phyloP scores from a whole-genome alignment of 306 rosid genomes.

The Casuarina equisetifolia region DNA sequence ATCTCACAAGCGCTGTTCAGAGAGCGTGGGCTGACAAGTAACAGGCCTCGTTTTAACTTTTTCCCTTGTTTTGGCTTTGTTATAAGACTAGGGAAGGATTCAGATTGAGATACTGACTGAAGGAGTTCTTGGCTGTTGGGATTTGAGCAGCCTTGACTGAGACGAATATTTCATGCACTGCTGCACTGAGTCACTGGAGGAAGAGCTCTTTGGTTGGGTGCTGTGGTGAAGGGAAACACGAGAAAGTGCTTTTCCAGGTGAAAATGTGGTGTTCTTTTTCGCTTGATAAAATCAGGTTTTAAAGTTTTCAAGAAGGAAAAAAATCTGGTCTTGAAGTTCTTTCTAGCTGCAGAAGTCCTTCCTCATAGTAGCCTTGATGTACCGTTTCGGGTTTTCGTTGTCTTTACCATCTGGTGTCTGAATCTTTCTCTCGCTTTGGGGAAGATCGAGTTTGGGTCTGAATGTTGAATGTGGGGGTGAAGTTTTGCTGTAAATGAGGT shows the following conservation, averaged over 20 bases:
- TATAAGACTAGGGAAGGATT: too few relatives aligned
- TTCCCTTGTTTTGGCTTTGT: too few relatives aligned
- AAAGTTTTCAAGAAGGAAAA: too few relatives aligned
- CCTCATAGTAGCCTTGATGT: neutral
- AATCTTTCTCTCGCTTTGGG: neutral
- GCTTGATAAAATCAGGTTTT: neutral
- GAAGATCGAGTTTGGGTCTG: neutral
- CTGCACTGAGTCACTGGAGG: too few relatives aligned
- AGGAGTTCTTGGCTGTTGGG: too few relatives aligned
- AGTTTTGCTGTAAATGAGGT: neutral
- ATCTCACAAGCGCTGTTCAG: neutral
- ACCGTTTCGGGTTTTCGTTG: neutral
- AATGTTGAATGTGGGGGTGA: neutral
- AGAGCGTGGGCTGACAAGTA: neutral
- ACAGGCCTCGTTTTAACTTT: too few relatives aligned
- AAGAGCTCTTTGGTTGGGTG: neutral
- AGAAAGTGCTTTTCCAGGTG: neutral
- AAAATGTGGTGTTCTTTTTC: too few relatives aligned
- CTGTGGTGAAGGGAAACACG: neutral
- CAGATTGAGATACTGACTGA: too few relatives aligned
- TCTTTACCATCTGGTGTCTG: neutral
- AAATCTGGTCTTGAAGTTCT: neutral
- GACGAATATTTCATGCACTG: neutral
- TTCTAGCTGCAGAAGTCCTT: too few relatives aligned
- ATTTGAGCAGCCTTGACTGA: neutral